These are phyloP conservation scores for Boletus rubescentipes DNA, from an alignment of 768 basidiomycete species.

Conservation along the genomic window DNA sequence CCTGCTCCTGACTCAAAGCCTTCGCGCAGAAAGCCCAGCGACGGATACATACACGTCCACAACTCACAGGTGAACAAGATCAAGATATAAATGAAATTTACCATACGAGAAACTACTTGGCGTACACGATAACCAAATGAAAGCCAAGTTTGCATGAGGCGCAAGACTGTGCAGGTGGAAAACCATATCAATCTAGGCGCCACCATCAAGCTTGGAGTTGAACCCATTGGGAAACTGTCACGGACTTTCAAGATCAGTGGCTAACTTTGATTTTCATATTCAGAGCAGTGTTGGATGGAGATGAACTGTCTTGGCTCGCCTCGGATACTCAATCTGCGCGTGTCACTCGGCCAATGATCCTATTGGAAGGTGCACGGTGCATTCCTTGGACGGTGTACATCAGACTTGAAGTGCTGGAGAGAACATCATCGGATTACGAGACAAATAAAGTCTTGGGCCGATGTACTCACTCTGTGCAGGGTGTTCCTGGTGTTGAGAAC, in stretches of 20 bases:
- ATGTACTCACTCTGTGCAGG: constrained; percentile 15
- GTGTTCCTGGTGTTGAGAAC: constrained; percentile 36
- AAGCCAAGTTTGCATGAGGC: constrained; percentile 16
- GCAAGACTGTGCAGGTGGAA: constrained; percentile 4
- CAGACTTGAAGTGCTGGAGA: constrained; percentile 53
- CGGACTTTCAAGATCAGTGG: constrained; percentile 26
- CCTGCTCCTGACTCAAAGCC: too few relatives aligned
- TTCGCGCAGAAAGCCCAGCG: too few relatives aligned
- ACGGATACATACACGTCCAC: constrained; percentile 56
- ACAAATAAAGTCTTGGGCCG: too few relatives aligned
- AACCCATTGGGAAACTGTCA: constrained; percentile 16
- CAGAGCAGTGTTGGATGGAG: background rate
- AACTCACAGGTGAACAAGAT: constrained; percentile 85
- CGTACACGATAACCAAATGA: constrained; percentile 10
- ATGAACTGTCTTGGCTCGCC: constrained; percentile 6
- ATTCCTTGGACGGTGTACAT: constrained; percentile 41
- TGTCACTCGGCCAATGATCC: constrained; percentile 30
- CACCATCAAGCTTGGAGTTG: constrained; percentile 11
- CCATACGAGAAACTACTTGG: background rate
- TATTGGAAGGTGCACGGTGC: constrained; percentile 38
- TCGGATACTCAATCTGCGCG: constrained; percentile 13
- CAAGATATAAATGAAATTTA: constrained; percentile 86
- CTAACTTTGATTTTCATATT: constrained; percentile 19
- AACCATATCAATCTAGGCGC: constrained; percentile 18
- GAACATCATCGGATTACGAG: background rate